Evolutionary conservation across 169 alveolate genomes (phyloP), one percentile per base, ranked within the genome.

Genomic region (Cryptosporidium ubiquitum): DNA sequence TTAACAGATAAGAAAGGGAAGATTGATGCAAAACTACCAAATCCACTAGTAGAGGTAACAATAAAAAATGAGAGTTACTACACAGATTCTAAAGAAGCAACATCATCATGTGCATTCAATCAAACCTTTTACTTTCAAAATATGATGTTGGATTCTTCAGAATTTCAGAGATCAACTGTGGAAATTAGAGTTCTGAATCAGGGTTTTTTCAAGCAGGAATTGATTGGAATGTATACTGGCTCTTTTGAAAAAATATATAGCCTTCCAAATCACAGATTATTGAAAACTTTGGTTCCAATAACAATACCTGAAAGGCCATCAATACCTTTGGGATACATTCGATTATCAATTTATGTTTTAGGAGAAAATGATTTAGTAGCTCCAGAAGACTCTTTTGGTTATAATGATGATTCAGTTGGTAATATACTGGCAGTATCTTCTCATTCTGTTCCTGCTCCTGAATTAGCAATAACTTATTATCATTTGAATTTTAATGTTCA

Each of bases 271-370:
- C 85, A 85, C 35, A 68, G 84, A 47, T 33, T 85, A 49, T 26
- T 51, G 10, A 64, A 66, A 37, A 70, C 85, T 20, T 29, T 70
- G 51, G 91, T 85, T n/a, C 86, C 91, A 37, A 70, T 85, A 57
- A 69, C 91, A 29, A 70, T 68, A n/a, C 91, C 91, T 29, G 91
- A 85, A 20, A 68, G 91, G 16, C 91, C 91, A 44, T 69, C 86
- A 10, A 74, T 70, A 49, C 91, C 91, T 23, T 61, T 70, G 29
- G 91, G 91, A 29, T 85, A 69, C 64, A 64, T 69, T 37, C 37
- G 91, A 23, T 26, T 85, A 12, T 85, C 91, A n/a, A 69, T 85
- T 20, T 70, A 70, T 58, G 64, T 85, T 18, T 39, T 85, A 33
- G 85, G 79, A 20, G 85, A 64, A n/a, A 69, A 85, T 58, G 91